Conservation (phyloP, 1,139 yeast species). For the Hansenula sp. region DNA sequence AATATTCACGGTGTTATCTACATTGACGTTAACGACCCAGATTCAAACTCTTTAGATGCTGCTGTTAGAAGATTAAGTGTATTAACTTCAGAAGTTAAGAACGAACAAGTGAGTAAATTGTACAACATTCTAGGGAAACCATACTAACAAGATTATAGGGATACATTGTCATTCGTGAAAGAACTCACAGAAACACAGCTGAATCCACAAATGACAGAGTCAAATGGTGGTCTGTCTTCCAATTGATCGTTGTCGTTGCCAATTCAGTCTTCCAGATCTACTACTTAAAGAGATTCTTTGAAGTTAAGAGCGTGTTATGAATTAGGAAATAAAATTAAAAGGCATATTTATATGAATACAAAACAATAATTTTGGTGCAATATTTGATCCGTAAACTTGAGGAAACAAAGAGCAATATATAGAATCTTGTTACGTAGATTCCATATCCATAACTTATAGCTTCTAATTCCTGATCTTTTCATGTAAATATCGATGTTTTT, state of each 20-base stretch:
- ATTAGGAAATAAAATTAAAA: no score
- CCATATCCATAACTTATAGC: no score
- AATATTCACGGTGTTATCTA: conserved; percentile 92
- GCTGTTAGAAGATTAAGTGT: conserved; percentile 77
- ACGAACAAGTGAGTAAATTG: conserved; percentile 63
- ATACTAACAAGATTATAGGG: conserved; percentile 26
- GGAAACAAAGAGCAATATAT: no score
- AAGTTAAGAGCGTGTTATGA: conserved; percentile 66
- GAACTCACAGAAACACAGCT: conserved; percentile 97
- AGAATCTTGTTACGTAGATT: no score
- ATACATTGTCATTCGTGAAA: conserved; percentile 91
- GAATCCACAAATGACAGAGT: conserved; percentile 96
- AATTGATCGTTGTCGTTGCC: conserved; percentile 75
- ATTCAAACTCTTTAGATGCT: conserved; percentile 77
- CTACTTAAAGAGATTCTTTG: conserved; percentile 91
- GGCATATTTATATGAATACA: no score
- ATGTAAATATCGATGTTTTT: no score
- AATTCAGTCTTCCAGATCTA: conserved; percentile 92
- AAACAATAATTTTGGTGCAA: no score
- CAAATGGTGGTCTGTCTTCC: conserved; percentile 97
- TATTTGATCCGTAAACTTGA: no score
- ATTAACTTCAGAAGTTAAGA: conserved; percentile 80
- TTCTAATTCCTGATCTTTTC: no score
- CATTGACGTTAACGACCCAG: conserved; percentile 79
- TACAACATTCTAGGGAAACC: background rate